Evolutionary conservation across 2,329 filamentous ascomycete species (phyloP), one percentile per base, ranked within the genome.

Genomic region (Pseudodiploospora longispora): DNA sequence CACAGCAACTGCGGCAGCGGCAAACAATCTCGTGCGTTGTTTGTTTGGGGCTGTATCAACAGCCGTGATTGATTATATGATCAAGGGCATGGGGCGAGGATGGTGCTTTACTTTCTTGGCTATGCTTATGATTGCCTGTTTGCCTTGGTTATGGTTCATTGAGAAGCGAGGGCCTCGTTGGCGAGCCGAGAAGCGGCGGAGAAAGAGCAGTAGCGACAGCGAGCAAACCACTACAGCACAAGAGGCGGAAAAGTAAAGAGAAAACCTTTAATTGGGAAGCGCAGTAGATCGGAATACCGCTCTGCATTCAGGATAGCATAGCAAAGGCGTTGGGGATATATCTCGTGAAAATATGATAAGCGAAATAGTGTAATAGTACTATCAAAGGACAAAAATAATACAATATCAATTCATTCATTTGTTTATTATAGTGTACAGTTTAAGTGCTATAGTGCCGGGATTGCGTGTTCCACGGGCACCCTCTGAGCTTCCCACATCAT

Each of bases 401-500:
- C 32, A 9, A 12, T 34, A 12, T 34, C 32, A 34, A 9, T 34
- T 3, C 12, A 9, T 34, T 34, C 3, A 9, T 34, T 34, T 34
- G 8, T 34, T 34, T 34, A 34, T 9, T 9, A 9, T 34, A 34
- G 9, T 34, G 28, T 46, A 41, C 28, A 7, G 12, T 40, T 42
- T 31, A 30, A 43, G 35, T n/a, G 51, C 56, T 63, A 78, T 59
- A 85, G 70, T 28, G 79, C 81, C 52, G 79, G 72, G 47, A 83
- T 73, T 6, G 83, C 81, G 50, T 73, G 68, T 60, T 90, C 85
- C 50, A 85, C 55, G 10, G 83, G 76, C 52, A 80, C 74, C 59
- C 86, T 76, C 61, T 85, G 80, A 12, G 75, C 74, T 64, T 98
- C 93, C 93, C 93, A 98, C 45, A 91, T 91, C 57, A 98, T 71